Base-by-base conservation (phyloP, 352 stramenopile species). In the Phytophthora multivora region DNA sequence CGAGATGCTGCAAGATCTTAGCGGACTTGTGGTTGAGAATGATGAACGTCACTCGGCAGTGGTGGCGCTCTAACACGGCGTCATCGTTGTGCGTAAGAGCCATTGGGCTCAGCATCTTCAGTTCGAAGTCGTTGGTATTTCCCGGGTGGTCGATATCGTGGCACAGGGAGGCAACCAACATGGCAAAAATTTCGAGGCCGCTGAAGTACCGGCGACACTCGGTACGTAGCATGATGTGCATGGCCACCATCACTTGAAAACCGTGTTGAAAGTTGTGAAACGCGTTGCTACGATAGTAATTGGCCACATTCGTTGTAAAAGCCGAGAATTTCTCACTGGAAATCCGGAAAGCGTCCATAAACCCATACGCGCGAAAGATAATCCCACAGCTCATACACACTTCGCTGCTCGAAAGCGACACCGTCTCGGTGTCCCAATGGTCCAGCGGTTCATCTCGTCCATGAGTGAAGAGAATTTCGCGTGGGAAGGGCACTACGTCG, bases 111-210 rank as follows among this genome's bases (percentile, higher is more conserved):
- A 87, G 55, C 18, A 74, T 81, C 25, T 89, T 90, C 25, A 93
- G 66, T 68, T 95, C 77, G 63, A 96, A 96, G 62, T 87, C 80
- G 57, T 96, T 96, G 19, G 69, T 93, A 51, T 89, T 86, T 43
- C 86, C 83, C 2, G 86, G 83, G 59, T 96, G 88, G 51, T 93
- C 86, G 36, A 95, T 82, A 63, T 96, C 87, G 59, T 96, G 88
- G 36, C 81, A 86, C 28, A 95, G 62, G 5, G 84, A 79, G 2
- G 80, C 82, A 5, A 96, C 39, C 5, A 95, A 67, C 68, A 93
- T 78, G 13, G 84, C 51, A 28, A 95, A 92, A 48, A 89, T 88
- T 51, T 93, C 78, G 25, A 92, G 36, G 5, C 70, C 69, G 31
- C 61, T 86, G 25, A 89, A 88, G 41, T 82, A 85, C 46, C 79